A percentile compares a stretch with the other conserved stretches of the same genome.
These are phyloP conservation scores for Mariannaea elegans DNA, from an alignment of 2,329 filamentous ascomycete genomes.

Conservation along the genomic window DNA sequence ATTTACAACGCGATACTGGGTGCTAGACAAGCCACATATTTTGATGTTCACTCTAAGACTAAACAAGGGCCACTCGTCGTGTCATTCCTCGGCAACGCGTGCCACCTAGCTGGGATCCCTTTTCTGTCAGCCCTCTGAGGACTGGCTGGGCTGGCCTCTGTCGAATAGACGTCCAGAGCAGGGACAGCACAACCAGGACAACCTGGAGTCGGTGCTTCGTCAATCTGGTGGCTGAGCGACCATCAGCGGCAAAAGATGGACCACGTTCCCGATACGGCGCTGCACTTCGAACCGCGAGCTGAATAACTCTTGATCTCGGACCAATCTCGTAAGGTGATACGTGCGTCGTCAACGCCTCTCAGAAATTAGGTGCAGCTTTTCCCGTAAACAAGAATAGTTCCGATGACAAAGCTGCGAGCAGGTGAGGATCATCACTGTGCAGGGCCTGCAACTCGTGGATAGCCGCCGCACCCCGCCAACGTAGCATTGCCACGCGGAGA, in stretches of 20 bases:
- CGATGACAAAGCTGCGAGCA: constrained; percentile 4
- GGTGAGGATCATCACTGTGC: constrained; percentile 18
- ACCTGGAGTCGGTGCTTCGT: constrained; percentile 26
- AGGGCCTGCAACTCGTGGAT: background rate
- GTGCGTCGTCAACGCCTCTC: constrained; percentile 12
- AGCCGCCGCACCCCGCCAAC: constrained; percentile 21
- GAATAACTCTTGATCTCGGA: background rate
- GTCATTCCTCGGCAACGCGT: constrained; percentile 19
- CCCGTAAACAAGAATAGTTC: constrained; percentile 6
- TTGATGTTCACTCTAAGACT: background rate
- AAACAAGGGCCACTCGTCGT: background rate
- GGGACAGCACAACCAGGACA: constrained; percentile 13
- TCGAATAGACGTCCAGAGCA: background rate
- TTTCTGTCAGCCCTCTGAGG: constrained; percentile 11
- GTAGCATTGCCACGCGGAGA: constrained; percentile 38
- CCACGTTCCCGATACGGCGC: constrained; percentile 20
- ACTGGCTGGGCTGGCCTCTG: constrained; percentile 10
- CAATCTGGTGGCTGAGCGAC: constrained; percentile 32
- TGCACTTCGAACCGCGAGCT: constrained; percentile 10
- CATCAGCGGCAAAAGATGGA: constrained; percentile 19
- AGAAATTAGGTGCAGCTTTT: constrained; percentile 7
- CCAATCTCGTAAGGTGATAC: constrained; percentile 6
- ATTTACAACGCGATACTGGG: constrained; percentile 6
- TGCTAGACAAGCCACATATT: constrained; percentile 7
- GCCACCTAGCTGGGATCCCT: background rate